Percentiles rank a stretch among this genome's conserved stretches.
These are phyloP conservation scores for Monosporozyma servazzii DNA, from an alignment of 805 yeast genomes.

Conservation along the genomic window DNA sequence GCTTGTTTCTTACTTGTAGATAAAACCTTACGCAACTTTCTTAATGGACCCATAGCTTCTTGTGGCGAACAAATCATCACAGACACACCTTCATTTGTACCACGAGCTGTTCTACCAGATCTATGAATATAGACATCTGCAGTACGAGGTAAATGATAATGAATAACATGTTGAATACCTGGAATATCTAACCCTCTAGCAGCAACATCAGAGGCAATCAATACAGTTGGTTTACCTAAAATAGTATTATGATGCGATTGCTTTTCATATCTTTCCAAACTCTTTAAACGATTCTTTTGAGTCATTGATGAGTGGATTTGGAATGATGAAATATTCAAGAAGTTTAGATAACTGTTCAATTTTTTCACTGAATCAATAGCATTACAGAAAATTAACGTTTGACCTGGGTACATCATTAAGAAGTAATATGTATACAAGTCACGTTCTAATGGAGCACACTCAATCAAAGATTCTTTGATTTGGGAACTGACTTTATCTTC, in stretches of 20 bases:
- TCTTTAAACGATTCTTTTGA: constrained; percentile 83
- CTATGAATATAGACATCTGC: constrained; percentile 94
- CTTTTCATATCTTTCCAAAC: constrained; percentile 50
- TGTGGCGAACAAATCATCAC: constrained; percentile 88
- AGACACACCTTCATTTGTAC: constrained; percentile 88
- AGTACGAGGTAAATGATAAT: constrained; percentile 87
- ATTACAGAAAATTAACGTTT: constrained; percentile 85
- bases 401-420: constrained; percentile 74
- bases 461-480: constrained; percentile 78
- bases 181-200: constrained; percentile 96
- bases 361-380: constrained; percentile 93
- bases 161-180: constrained; percentile 84
- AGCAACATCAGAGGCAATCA: constrained; percentile 94
- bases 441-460: constrained; percentile 84
- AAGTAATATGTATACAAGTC: constrained; percentile 87
- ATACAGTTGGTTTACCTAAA: constrained; percentile 47
- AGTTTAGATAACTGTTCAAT: constrained; percentile 62
- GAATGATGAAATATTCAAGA: constrained; percentile 57
- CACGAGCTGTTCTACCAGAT: constrained; percentile 98
- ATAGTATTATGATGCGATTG: constrained; percentile 34
- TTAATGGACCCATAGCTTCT: constrained; percentile 82
- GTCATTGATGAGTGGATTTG: constrained; percentile 90
- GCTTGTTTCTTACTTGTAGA: constrained; percentile 18
- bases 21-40: constrained; percentile 57
- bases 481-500: constrained; percentile 65